phyloP scores from a whole-genome alignment of 2,329 filamentous ascomycete genomes.

The Fusarium poae region DNA sequence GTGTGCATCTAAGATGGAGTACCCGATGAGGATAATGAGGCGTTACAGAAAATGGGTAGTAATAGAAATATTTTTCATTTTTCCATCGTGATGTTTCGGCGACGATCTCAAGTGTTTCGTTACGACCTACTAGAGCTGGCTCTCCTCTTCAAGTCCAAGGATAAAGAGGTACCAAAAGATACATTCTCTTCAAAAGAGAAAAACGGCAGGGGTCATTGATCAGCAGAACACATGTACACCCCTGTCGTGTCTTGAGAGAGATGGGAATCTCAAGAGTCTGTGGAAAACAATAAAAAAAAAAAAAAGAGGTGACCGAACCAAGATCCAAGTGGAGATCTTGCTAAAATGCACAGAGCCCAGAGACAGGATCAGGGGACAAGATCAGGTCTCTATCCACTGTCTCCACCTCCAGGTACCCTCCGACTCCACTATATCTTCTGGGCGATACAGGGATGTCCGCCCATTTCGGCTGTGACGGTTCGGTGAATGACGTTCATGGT shows the following conservation, averaged over 20 bases:
- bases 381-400: conserved; percentile 26
- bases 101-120: conserved; percentile 13
- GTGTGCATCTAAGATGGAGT: conserved; percentile 15
- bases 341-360: neutral
- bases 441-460: conserved; percentile 16
- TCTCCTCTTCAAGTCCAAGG: neutral
- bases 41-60: neutral
- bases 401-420: conserved; percentile 7
- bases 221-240: conserved; percentile 41
- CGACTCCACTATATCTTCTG: conserved; percentile 13
- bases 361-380: conserved; percentile 22
- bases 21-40: conserved; percentile 10
- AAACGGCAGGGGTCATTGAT: conserved; percentile 37
- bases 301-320: conserved; percentile 28
- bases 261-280: conserved; percentile 29
- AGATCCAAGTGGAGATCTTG: conserved; percentile 40
- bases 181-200: conserved; percentile 9
- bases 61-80: neutral
- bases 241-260: conserved; percentile 23
- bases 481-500: conserved; percentile 40
- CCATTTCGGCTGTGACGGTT: conserved; percentile 43
- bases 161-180: conserved; percentile 36
- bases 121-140: conserved; percentile 1
- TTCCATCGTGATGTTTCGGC: neutral
- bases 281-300: neutral